Percentiles rank a stretch among this genome's conserved stretches.
These are phyloP conservation scores for Hypsizygus marmoreus DNA, from an alignment of 768 basidiomycete genomes.

Conservation along the genomic window DNA sequence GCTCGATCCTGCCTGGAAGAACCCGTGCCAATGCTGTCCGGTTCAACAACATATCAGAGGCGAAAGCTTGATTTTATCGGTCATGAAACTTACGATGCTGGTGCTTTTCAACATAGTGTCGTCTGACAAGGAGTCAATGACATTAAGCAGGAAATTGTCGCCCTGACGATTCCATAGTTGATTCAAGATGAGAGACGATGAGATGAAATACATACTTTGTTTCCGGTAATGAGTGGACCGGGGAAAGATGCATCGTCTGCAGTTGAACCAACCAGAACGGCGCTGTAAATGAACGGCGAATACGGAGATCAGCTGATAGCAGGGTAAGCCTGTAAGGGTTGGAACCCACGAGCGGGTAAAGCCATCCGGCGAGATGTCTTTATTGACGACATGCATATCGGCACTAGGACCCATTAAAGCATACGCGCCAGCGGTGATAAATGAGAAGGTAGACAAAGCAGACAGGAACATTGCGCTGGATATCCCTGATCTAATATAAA, in stretches of 20 bases:
- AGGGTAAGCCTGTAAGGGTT: too few relatives aligned
- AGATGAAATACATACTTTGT: slow-evolving; percentile 20
- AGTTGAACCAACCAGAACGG: slow-evolving; percentile 21
- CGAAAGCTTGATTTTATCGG: slow-evolving; percentile 9
- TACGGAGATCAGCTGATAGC: too few relatives aligned
- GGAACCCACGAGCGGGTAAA: too few relatives aligned
- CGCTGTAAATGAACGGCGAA: slow-evolving; percentile 15
- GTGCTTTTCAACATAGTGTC: slow-evolving; percentile 20
- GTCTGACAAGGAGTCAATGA: slow-evolving; percentile 19
- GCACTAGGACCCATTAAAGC: too few relatives aligned
- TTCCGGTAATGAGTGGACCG: slow-evolving; percentile 27
- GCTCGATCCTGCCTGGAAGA: slow-evolving; percentile 7
- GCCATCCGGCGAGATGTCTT: too few relatives aligned
- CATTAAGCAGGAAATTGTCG: slow-evolving; percentile 20
- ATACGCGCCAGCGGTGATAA: too few relatives aligned
- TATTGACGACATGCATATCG: too few relatives aligned
- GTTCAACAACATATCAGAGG: background rate
- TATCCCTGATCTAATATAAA: too few relatives aligned
- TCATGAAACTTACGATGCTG: slow-evolving; percentile 17
- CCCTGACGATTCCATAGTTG: slow-evolving; percentile 11
- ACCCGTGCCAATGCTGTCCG: slow-evolving; percentile 5
- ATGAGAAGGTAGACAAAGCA: too few relatives aligned
- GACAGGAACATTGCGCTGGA: too few relatives aligned
- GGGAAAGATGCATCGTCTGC: slow-evolving; percentile 21
- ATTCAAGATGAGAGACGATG: background rate